These are phyloP conservation scores for Wickerhamomyces sp. DNA, from an alignment of 1,139 yeast species.

Conservation along the genomic window DNA sequence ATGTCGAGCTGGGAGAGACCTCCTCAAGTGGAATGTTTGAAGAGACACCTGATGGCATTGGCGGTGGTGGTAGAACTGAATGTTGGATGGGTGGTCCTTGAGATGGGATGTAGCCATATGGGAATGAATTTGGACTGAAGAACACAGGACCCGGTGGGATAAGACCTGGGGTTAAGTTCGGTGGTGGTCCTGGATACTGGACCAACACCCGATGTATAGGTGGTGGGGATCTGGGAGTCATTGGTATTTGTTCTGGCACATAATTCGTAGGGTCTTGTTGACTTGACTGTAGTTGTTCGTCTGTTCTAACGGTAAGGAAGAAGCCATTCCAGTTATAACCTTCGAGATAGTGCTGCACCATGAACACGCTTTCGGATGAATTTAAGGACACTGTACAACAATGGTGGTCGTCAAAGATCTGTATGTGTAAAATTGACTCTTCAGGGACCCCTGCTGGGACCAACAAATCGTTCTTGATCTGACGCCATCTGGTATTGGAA, in stretches of 20 bases:
- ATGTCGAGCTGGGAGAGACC: no score
- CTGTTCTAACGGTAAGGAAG: conserved; percentile 4
- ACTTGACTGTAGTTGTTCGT: conserved; percentile 3
- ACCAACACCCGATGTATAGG: neutral
- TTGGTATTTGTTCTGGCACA: no score
- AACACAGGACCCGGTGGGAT: no score
- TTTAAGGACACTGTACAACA: conserved; percentile 10
- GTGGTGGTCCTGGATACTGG: no score
- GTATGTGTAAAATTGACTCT: conserved; percentile 16
- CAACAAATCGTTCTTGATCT: conserved; percentile 12
- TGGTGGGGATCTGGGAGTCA: neutral
- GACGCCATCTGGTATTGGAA: conserved; percentile 16
- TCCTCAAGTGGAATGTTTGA: no score
- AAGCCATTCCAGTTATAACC: conserved; percentile 13
- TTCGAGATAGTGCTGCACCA: conserved; percentile 8
- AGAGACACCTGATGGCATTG: no score
- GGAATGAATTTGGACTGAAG: no score
- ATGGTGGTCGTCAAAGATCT: conserved; percentile 6
- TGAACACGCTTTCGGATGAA: conserved; percentile 4
- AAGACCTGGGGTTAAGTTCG: no score
- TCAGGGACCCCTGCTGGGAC: conserved; percentile 15
- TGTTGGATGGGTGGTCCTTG: no score
- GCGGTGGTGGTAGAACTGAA: no score
- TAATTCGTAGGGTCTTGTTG: neutral
- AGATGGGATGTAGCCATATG: no score